A percentile compares a stretch with the other conserved stretches of the same genome.
Conservation (phyloP, 2,329 filamentous ascomycete species). For the Raffaelea albimanens region DNA sequence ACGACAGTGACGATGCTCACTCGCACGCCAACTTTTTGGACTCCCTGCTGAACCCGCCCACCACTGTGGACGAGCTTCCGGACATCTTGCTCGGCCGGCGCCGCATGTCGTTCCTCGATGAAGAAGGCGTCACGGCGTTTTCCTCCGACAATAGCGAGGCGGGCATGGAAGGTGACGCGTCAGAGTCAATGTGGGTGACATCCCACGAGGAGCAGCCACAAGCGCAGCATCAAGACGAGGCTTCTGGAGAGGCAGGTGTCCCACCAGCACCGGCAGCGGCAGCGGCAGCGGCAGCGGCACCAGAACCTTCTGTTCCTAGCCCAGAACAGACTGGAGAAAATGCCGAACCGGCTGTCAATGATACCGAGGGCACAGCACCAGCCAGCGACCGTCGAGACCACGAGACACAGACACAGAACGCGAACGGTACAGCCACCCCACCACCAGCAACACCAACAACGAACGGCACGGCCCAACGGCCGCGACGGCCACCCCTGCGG, state of each 20-base stretch:
- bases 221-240: too few relatives aligned
- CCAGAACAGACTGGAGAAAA: too few relatives aligned
- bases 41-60: slow-evolving; percentile 36
- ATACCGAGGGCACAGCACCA: not conserved
- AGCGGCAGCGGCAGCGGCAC: too few relatives aligned
- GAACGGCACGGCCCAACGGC: not conserved
- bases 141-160: not conserved
- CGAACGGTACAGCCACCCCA: not conserved
- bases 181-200: slow-evolving; percentile 2
- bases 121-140: not conserved
- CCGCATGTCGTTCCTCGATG: not conserved
- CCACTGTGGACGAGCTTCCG: slow-evolving; percentile 31
- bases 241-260: too few relatives aligned
- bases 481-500: too few relatives aligned
- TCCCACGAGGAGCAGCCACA: not conserved
- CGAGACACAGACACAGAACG: slow-evolving; percentile 2
- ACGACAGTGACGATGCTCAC: not conserved
- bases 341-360: not conserved
- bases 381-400: not conserved
- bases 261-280: too few relatives aligned
- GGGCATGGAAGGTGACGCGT: not conserved
- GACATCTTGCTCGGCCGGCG: slow-evolving; percentile 21
- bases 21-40: slow-evolving; percentile 30
- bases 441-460: not conserved
- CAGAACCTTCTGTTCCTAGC: too few relatives aligned